Base-by-base conservation (phyloP, 1,284 basidiomycete species). In the Porodaedalea pini region DNA sequence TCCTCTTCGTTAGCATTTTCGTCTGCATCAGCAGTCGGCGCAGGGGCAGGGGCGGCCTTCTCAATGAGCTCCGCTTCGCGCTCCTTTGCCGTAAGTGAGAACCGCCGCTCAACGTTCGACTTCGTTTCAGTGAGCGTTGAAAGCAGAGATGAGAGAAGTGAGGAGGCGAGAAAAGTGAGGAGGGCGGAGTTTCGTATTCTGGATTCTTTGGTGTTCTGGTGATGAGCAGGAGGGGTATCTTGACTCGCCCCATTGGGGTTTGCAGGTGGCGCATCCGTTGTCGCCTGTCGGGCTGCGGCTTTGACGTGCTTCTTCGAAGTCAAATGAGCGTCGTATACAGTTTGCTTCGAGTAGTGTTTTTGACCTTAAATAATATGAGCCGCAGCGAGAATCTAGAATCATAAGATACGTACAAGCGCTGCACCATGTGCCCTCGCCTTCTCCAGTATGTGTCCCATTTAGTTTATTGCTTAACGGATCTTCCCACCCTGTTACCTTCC, bases 301-400 rank as follows among this genome's bases (percentile, higher is more conserved):
- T 98, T 99, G 68, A 92, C 76, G 70, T 99, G 97, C 70, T 94
- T 98, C 72, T 93, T 94, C 29, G 94, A 96, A 7, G 85, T 92
- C 49, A 99, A 75, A 70, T 99, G 97, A 3, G 94, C 95, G 66
- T 98, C 93, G 71, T 95, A 99, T 3, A 99, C 97, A 0, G 96
- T 98, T 71, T 98, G 92, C 71, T 98, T 99, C 11, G 95, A 85
- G 71, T 98, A 99, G 61, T 81, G 78, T 68, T 95, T 94, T 71
- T 94, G 91, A 69, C 94, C 92, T 94, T 56, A 19, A 52, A 59
- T 27, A n/a, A 44, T 11, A 54, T 43, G 6, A 43, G 49, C 63
- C 57, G 23, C 29, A 43, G 7, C 40, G 51, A 37, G 49, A 45
- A 36, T 25, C 11, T 25, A 15, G 27, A 13, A 23, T 43, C 44